phyloP scores from a whole-genome alignment of 352 stramenopile genomes.

The Phytophthora kernoviae region DNA sequence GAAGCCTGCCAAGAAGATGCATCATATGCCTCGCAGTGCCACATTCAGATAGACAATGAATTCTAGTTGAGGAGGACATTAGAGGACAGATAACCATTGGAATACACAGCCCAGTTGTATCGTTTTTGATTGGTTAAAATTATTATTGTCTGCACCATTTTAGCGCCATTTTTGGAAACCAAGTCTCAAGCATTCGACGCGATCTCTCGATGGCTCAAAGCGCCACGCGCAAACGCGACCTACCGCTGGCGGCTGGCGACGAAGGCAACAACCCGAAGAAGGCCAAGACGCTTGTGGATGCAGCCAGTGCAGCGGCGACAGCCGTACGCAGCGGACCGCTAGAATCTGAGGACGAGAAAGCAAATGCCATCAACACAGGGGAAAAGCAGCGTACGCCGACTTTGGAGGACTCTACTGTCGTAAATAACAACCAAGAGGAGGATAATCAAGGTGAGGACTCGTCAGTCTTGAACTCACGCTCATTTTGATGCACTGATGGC shows the following conservation, averaged over 20 bases:
- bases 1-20: slow-evolving; percentile 75
- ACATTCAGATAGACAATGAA: slow-evolving; percentile 71
- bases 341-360: slow-evolving; percentile 10
- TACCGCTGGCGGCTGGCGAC: slow-evolving; percentile 19
- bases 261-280: slow-evolving; percentile 26
- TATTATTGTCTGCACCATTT: slow-evolving; percentile 7
- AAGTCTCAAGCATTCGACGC: slow-evolving; percentile 6
- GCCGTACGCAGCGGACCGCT: slow-evolving; percentile 13
- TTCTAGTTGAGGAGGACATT: not conserved
- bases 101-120: not conserved
- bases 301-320: not conserved
- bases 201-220: slow-evolving; percentile 34
- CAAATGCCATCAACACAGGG: slow-evolving; percentile 14
- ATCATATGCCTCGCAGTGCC: slow-evolving; percentile 85
- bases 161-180: slow-evolving; percentile 31
- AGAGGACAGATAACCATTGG: not conserved
- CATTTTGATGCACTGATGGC: slow-evolving; percentile 16
- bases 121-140: slow-evolving; percentile 17
- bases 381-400: slow-evolving; percentile 12
- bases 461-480: slow-evolving; percentile 3
- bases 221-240: slow-evolving; percentile 25
- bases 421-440: not conserved
- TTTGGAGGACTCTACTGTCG: slow-evolving; percentile 6
- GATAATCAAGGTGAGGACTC: slow-evolving; percentile 10
- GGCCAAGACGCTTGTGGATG: slow-evolving; percentile 10